These are phyloP conservation scores for Coriaria nepalensis DNA, from an alignment of 306 rosid genomes.

Conservation along the genomic window DNA sequence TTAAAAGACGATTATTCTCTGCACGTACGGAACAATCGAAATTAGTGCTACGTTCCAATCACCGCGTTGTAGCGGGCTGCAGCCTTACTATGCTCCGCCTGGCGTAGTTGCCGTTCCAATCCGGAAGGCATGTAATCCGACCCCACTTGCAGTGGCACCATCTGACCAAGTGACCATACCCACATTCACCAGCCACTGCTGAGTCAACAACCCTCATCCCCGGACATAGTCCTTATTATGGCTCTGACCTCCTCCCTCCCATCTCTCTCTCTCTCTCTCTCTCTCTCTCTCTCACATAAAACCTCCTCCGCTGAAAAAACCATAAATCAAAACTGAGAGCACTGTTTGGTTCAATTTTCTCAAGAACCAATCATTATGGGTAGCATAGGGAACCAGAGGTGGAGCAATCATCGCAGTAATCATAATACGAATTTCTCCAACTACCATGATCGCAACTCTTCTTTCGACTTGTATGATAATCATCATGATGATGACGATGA, in stretches of 20 bases:
- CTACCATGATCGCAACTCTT: slow-evolving; percentile 1
- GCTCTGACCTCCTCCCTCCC: slow-evolving; percentile 37
- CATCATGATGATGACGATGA: too few relatives aligned
- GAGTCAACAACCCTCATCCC: slow-evolving; percentile 11
- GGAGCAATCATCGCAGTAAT: background rate
- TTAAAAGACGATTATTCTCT: too few relatives aligned
- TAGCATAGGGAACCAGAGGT: slow-evolving; percentile 9
- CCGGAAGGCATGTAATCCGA: too few relatives aligned
- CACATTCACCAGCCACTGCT: background rate
- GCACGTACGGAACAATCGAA: too few relatives aligned
- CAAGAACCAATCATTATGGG: slow-evolving; percentile 2
- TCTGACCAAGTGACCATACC: too few relatives aligned
- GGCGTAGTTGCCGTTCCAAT: too few relatives aligned
- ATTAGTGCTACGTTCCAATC: too few relatives aligned
- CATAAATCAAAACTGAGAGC: too few relatives aligned
- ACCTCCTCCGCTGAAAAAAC: slow-evolving; percentile 38
- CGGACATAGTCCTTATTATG: slow-evolving; percentile 17
- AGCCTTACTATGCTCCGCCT: too few relatives aligned
- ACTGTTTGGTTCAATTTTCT: too few relatives aligned
- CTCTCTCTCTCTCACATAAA: slow-evolving; percentile 49
- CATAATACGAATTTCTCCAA: background rate
- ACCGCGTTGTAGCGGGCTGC: too few relatives aligned
- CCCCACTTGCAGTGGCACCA: too few relatives aligned
- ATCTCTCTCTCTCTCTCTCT: slow-evolving; percentile 76
- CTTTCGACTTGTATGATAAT: background rate